Base-by-base conservation (phyloP, 1,284 basidiomycete species). In the Mrakiaceae sp. region DNA sequence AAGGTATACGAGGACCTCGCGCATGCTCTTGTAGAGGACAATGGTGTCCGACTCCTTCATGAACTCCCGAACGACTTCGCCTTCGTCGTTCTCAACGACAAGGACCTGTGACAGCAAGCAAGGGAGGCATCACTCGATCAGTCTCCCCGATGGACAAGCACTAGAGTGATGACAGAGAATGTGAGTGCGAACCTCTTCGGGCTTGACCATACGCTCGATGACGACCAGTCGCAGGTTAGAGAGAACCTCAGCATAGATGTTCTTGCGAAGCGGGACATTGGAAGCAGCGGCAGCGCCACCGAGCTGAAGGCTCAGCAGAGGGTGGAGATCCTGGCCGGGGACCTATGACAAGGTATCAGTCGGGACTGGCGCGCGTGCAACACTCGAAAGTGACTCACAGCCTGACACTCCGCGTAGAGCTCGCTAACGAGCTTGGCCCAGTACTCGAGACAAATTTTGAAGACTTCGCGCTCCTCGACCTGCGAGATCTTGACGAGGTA, bases 31-130 rank as follows among this genome's bases (percentile, higher is more conserved):
- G 83, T 98, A 99, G 43, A 99, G 81, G 48, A 98, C 94, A 71
- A 98, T 98, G 56, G 96, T 98, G 76, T 99, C 96, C 73, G 83
- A 88, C 79, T 99, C 96, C 80, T 98, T 98, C 88, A 99, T 90
- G 76, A 98, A 97, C 77, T 99, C 96, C 69, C 96, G 86, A 40
- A 99, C 96, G 70, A 98, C 97, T 80, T 98, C 96, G 68, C 96
- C 96, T 76, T 99, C 96, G 71, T 99, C 96, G 74, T 98, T 98
- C 78, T 98, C 96, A 46, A 98, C 96, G 70, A 99, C 93, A 60
- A 99, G 81, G 10, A 97, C 92, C 90, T 94, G 70, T 27, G 27
- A 27, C 27, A 27, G 27, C 27, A 27, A 27, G 27, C 27, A 27
- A 27, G 27, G 27, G 27, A 27, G 27, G 27, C 27, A 27, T 27